Conservation (phyloP, 176 grass and related monocot species). For the Oryza coarctata region DNA sequence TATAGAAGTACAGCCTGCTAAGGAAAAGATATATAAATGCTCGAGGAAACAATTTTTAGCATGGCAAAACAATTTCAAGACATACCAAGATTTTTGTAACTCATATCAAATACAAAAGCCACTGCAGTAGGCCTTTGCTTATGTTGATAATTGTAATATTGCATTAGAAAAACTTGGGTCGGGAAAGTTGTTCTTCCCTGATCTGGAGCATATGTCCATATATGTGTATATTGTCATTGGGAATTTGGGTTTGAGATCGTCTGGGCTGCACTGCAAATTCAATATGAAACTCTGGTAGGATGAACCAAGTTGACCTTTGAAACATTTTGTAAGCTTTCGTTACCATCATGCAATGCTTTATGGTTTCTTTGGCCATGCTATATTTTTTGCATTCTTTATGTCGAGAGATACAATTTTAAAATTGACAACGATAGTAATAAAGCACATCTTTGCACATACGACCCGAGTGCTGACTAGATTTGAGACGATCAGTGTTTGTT, state of each 20-base stretch:
- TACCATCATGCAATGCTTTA: neutral
- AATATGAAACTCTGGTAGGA: neutral
- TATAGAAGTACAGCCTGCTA: constrained; percentile 46
- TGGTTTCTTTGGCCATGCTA: neutral
- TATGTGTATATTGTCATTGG: neutral
- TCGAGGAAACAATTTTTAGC: constrained; percentile 66
- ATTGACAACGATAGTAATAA: neutral
- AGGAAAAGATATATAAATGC: constrained; percentile 51
- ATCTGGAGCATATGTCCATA: neutral
- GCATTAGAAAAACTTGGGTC: neutral
- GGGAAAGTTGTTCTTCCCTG: neutral
- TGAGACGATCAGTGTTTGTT: neutral
- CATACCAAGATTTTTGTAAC: constrained; percentile 75
- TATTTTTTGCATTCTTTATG: constrained; percentile 1
- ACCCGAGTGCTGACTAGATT: neutral
- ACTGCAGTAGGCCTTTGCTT: constrained; percentile 19
- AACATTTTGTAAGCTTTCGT: constrained; percentile 1
- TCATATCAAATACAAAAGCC: constrained; percentile 56
- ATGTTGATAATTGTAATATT: neutral
- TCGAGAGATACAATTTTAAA: neutral
- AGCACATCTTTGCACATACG: neutral
- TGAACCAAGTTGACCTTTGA: neutral
- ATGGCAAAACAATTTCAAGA: constrained; percentile 75
- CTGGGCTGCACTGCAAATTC: neutral
- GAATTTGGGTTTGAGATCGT: neutral